Conservation (phyloP, 2,329 filamentous ascomycete genomes). For the Verticillium longisporum region DNA sequence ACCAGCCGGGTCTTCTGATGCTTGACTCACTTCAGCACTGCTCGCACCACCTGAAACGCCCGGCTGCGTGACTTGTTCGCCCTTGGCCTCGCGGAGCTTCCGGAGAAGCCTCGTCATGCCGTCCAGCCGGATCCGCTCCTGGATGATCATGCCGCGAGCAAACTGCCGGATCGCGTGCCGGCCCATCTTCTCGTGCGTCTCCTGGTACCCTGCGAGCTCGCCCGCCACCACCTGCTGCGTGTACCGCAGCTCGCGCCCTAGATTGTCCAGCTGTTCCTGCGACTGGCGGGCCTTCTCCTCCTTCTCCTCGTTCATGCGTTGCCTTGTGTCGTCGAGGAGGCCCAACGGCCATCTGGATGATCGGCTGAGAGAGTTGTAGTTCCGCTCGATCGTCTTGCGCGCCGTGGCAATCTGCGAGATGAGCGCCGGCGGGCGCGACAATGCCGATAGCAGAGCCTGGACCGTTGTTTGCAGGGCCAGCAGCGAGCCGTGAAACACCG, state of each 20-base stretch:
- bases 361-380: slow-evolving; percentile 65
- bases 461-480: slow-evolving; percentile 79
- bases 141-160: slow-evolving; percentile 70
- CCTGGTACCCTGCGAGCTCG: slow-evolving; percentile 91
- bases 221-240: slow-evolving; percentile 89
- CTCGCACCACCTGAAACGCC: not conserved
- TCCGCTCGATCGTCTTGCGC: slow-evolving; percentile 69
- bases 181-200: slow-evolving; percentile 74
- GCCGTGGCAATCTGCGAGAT: slow-evolving; percentile 70
- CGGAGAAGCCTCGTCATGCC: slow-evolving; percentile 75
- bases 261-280: slow-evolving; percentile 60
- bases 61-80: not conserved
- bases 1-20: not conserved
- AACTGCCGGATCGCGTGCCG: slow-evolving; percentile 68
- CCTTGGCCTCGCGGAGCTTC: slow-evolving; percentile 35
- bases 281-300: slow-evolving; percentile 70
- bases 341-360: slow-evolving; percentile 74
- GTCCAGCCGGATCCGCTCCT: slow-evolving; percentile 72
- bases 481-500: slow-evolving; percentile 67
- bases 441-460: slow-evolving; percentile 69
- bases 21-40: slow-evolving; percentile 10
- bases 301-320: slow-evolving; percentile 75
- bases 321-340: slow-evolving; percentile 80
- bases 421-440: slow-evolving; percentile 72
- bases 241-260: slow-evolving; percentile 80